phyloP scores from a whole-genome alignment of 2,329 filamentous ascomycete genomes.

The Ambrosiella xylebori region DNA sequence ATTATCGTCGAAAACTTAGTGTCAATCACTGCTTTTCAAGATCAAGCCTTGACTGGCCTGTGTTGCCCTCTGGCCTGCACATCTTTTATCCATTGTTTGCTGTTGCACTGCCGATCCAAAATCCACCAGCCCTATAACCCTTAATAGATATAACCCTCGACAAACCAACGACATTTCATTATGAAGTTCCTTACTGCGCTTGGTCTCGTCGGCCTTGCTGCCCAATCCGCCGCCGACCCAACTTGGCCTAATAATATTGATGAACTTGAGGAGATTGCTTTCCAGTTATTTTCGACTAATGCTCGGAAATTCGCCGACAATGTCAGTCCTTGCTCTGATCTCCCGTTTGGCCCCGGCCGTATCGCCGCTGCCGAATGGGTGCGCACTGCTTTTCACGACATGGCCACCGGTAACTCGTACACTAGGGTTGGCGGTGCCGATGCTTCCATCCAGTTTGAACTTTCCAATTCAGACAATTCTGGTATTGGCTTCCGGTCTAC shows the following conservation, averaged over 20 bases:
- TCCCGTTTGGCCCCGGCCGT: conserved; percentile 35
- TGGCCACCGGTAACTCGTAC: conserved; percentile 35
- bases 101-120: too few relatives aligned
- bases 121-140: too few relatives aligned
- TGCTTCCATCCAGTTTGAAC: conserved; percentile 42
- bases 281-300: conserved; percentile 36
- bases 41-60: background rate
- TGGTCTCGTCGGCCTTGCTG: conserved; percentile 23
- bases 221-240: conserved; percentile 25
- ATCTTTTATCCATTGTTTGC: background rate
- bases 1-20: background rate
- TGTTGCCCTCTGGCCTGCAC: background rate
- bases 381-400: conserved; percentile 44
- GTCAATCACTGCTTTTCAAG: background rate
- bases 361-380: conserved; percentile 45
- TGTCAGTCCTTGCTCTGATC: conserved; percentile 38
- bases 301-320: conserved; percentile 37
- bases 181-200: conserved; percentile 17
- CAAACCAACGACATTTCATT: background rate
- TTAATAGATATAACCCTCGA: background rate
- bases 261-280: conserved; percentile 48
- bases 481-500: conserved; percentile 38
- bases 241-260: conserved; percentile 45
- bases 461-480: conserved; percentile 36
- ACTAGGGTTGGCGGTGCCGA: conserved; percentile 37